phyloP scores from a whole-genome alignment of 169 alveolate species.

The Babesia microti region DNA sequence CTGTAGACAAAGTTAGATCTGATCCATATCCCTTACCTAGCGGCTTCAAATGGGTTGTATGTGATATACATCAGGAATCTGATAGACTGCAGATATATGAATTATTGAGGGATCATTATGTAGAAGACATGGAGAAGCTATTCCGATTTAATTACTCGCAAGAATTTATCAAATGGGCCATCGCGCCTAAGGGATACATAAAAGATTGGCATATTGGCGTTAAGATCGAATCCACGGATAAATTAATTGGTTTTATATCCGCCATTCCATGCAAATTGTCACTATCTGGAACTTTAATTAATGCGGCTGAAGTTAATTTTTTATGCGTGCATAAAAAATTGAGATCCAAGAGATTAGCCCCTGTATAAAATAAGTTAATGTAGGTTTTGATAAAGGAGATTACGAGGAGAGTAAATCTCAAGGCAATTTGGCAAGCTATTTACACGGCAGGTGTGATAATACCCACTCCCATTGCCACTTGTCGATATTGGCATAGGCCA shows the following conservation, averaged over 20 bases:
- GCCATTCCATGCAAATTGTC: conserved; percentile 84
- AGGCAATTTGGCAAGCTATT: conserved; percentile 92
- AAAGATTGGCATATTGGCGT: conserved; percentile 89
- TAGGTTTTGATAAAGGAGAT: conserved; percentile 86
- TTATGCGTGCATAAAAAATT: conserved; percentile 94
- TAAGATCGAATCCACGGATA: conserved; percentile 50
- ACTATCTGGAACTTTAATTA: conserved; percentile 56
- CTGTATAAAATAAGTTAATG: conserved; percentile 27
- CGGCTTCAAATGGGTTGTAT: conserved; percentile 84
- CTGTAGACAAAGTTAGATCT: conserved; percentile 8
- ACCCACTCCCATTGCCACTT: conserved; percentile 87
- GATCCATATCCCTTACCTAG: conserved; percentile 63
- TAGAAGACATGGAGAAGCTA: conserved; percentile 92
- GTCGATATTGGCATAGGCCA: conserved; percentile 77
- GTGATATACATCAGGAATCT: conserved; percentile 72
- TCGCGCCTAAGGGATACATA: conserved; percentile 78
- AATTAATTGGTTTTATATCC: conserved; percentile 85
- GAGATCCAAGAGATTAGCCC: conserved; percentile 89
- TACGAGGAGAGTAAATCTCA: conserved; percentile 89
- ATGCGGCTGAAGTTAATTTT: conserved; percentile 91
- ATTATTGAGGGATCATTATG: conserved; percentile 84
- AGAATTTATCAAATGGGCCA: conserved; percentile 90
- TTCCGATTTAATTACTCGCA: conserved; percentile 93
- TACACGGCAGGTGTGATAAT: conserved; percentile 92
- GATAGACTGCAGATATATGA: conserved; percentile 34